Conservation (phyloP, 2,329 filamentous ascomycete species). For the Cladophialophora bantiana region DNA sequence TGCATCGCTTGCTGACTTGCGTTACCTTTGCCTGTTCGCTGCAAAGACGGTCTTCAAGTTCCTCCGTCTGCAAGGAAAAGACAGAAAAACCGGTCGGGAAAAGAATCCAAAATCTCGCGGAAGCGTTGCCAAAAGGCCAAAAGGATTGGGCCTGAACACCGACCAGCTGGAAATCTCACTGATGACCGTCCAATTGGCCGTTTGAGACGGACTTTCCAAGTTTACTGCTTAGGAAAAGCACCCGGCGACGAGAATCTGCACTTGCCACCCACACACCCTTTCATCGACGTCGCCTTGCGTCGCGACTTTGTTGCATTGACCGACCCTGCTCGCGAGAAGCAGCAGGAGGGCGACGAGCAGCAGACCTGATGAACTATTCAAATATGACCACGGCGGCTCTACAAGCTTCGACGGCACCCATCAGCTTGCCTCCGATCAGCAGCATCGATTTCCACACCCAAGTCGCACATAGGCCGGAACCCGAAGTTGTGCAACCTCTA, state of each 20-base stretch:
- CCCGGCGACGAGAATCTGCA: not conserved
- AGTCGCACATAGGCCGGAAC: slow-evolving; percentile 35
- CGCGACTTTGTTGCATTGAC: slow-evolving; percentile 5
- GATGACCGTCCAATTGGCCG: slow-evolving; percentile 11
- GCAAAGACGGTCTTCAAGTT: slow-evolving; percentile 5
- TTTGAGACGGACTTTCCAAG: slow-evolving; percentile 9
- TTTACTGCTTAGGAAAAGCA: not conserved
- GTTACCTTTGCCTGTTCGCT: slow-evolving; percentile 25
- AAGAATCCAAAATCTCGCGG: slow-evolving; percentile 6
- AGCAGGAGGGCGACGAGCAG: slow-evolving; percentile 27
- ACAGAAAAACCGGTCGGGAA: not conserved
- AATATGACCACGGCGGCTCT: slow-evolving; percentile 37
- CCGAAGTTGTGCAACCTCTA: slow-evolving; percentile 39
- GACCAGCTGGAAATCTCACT: slow-evolving; percentile 18
- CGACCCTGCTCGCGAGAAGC: slow-evolving; percentile 27
- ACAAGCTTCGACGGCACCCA: slow-evolving; percentile 37
- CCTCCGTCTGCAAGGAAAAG: not conserved
- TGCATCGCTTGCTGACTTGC: slow-evolving; percentile 28
- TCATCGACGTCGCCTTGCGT: slow-evolving; percentile 11
- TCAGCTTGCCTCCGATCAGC: slow-evolving; percentile 42
- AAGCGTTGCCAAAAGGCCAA: not conserved
- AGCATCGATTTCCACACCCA: slow-evolving; percentile 40
- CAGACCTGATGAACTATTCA: slow-evolving; percentile 37
- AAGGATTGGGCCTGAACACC: slow-evolving; percentile 4
- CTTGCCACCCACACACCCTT: not conserved